A percentile compares a stretch with the other conserved stretches of the same genome.
These are phyloP conservation scores for Moelleriella libera DNA, from an alignment of 2,329 filamentous ascomycete genomes.

Conservation along the genomic window DNA sequence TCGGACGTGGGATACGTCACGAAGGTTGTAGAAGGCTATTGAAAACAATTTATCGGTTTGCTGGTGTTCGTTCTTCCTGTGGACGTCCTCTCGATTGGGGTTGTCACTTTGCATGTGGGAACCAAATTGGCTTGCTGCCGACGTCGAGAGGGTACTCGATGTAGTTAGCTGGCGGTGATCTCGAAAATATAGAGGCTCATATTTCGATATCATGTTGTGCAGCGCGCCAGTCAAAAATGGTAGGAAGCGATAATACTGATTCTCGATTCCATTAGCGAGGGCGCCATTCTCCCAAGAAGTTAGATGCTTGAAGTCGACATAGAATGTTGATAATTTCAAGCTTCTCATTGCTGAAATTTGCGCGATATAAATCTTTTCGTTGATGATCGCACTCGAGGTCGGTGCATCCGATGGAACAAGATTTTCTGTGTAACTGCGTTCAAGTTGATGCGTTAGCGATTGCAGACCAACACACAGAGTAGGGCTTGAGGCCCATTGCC, in stretches of 20 bases:
- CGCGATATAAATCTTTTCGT: conserved; percentile 73
- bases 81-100: conserved; percentile 20
- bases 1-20: conserved; percentile 73
- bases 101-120: conserved; percentile 51
- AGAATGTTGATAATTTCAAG: conserved; percentile 69
- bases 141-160: conserved; percentile 57
- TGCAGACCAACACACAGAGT: neutral
- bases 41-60: conserved; percentile 95
- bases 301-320: conserved; percentile 79
- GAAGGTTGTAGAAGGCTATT: conserved; percentile 85
- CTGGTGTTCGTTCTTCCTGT: conserved; percentile 78
- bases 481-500: neutral
- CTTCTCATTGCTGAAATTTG: conserved; percentile 67
- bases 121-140: conserved; percentile 48
- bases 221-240: conserved; percentile 81
- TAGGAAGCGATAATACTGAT: conserved; percentile 87
- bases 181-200: conserved; percentile 87
- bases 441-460: neutral
- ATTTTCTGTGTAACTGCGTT: conserved; percentile 50
- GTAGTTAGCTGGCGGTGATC: conserved; percentile 78
- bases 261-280: conserved; percentile 72
- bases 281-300: conserved; percentile 63
- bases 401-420: conserved; percentile 48
- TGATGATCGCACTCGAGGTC: conserved; percentile 55
- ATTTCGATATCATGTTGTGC: conserved; percentile 86